phyloP scores from a whole-genome alignment of 2,329 filamentous ascomycete genomes.

The Epichloe scottii region DNA sequence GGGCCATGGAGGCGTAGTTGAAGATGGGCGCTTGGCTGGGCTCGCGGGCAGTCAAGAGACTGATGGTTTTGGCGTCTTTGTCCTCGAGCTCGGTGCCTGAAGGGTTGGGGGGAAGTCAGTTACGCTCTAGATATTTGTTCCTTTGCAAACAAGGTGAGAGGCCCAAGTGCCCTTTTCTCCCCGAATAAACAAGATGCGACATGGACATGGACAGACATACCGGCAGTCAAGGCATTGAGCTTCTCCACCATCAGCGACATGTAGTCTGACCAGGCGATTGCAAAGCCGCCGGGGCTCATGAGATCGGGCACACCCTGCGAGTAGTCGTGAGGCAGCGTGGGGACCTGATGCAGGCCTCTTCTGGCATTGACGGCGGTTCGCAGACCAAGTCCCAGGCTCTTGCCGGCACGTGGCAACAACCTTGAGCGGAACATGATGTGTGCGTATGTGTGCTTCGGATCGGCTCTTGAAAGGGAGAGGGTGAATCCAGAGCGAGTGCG shows the following conservation, averaged over 20 bases:
- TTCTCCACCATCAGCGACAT: constrained; percentile 61
- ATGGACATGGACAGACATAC: constrained; percentile 34
- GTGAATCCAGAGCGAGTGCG: not conserved
- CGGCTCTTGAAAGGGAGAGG: not conserved
- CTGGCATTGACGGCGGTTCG: constrained; percentile 21
- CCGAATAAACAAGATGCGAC: not conserved
- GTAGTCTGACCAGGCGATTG: constrained; percentile 73
- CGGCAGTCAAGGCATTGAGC: constrained; percentile 61
- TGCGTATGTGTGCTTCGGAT: not conserved
- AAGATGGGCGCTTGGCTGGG: constrained; percentile 68
- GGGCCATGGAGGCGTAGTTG: constrained; percentile 93
- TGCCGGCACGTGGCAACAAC: constrained; percentile 35
- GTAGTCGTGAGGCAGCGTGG: constrained; percentile 34
- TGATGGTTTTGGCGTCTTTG: constrained; percentile 51
- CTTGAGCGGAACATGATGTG: constrained; percentile 37
- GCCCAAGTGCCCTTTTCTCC: too few relatives aligned
- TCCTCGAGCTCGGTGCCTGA: constrained; percentile 53
- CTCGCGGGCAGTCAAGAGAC: constrained; percentile 66
- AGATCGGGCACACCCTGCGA: constrained; percentile 52
- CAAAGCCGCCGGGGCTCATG: constrained; percentile 55
- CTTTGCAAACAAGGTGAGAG: too few relatives aligned
- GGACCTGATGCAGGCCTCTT: constrained; percentile 35
- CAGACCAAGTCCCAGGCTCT: constrained; percentile 22
- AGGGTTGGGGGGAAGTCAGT: not conserved
- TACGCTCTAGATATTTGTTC: too few relatives aligned